phyloP scores from a whole-genome alignment of 2,329 filamentous ascomycete genomes.

The Colletotrichum trifolii region DNA sequence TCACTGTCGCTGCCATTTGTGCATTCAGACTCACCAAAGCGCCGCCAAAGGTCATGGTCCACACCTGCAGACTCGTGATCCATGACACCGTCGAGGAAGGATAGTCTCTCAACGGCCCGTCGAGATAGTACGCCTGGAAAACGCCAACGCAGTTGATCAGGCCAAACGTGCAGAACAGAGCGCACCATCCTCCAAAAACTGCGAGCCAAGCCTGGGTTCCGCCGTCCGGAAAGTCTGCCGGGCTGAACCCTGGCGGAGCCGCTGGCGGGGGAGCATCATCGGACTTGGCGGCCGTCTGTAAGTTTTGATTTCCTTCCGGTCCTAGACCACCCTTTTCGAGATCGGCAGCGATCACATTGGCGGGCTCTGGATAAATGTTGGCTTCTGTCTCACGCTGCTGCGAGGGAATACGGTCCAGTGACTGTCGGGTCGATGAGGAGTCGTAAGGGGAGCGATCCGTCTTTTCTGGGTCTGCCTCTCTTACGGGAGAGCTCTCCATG shows the following conservation, averaged over 20 bases:
- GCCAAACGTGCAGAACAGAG: conserved; percentile 57
- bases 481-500: conserved; percentile 24
- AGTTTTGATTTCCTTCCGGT: conserved; percentile 12
- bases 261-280: conserved; percentile 29
- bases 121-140: conserved; percentile 69
- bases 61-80: conserved; percentile 68
- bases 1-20: conserved; percentile 26
- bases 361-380: conserved; percentile 47
- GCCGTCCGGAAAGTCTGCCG: conserved; percentile 69
- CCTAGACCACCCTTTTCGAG: conserved; percentile 46
- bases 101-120: conserved; percentile 58
- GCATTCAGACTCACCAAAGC: conserved; percentile 50
- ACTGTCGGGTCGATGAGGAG: conserved; percentile 29
- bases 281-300: conserved; percentile 33
- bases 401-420: conserved; percentile 44
- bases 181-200: conserved; percentile 59
- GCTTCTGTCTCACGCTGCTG: conserved; percentile 48
- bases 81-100: conserved; percentile 65
- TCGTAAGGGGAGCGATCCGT: conserved; percentile 36
- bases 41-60: conserved; percentile 61
- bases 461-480: conserved; percentile 27
- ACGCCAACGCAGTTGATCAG: conserved; percentile 61
- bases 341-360: conserved; percentile 44
- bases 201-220: conserved; percentile 67
- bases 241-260: conserved; percentile 44